Evolutionary conservation across 2,329 filamentous ascomycete genomes (phyloP).

Genomic region (Triangularia verruculosa): DNA sequence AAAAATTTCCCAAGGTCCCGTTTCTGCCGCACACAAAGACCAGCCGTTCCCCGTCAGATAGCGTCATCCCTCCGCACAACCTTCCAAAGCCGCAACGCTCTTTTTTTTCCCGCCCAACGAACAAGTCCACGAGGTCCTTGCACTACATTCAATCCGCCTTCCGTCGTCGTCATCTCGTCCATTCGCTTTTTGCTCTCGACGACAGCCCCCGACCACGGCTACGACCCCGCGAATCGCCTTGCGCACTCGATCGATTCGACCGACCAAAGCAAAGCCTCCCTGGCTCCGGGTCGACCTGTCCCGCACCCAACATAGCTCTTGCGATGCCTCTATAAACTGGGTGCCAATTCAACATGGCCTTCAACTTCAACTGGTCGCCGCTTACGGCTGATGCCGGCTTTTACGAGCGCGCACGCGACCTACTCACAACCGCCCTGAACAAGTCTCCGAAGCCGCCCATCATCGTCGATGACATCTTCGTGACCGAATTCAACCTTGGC

Average conservation of each 20-base stretch:
- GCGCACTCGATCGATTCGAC: constrained; percentile 14
- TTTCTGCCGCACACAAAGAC: constrained; percentile 14
- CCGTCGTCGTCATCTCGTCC: not conserved
- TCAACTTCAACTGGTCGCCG: constrained; percentile 99
- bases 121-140: not conserved
- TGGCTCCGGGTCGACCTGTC: not conserved
- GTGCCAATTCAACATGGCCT: constrained; percentile 74
- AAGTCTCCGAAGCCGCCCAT: constrained; percentile 97
- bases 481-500: constrained; percentile 95
- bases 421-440: constrained; percentile 92
- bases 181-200: not conserved
- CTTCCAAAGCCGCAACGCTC: constrained; percentile 3
- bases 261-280: constrained; percentile 4
- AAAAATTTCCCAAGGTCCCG: constrained; percentile 24
- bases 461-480: constrained; percentile 98
- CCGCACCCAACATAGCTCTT: constrained; percentile 11
- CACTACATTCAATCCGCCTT: not conserved
- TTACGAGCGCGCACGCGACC: constrained; percentile 85
- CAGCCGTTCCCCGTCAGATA: constrained; percentile 23
- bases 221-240: constrained; percentile 6
- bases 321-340: constrained; percentile 27
- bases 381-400: constrained; percentile 91
- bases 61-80: constrained; percentile 25
- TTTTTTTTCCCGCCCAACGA: not conserved
- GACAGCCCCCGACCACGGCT: not conserved